Percentiles rank a stretch among this genome's conserved stretches.
Evolutionary conservation across 768 basidiomycete species (phyloP).

Genomic region (Aureoboletus auriporus): DNA sequence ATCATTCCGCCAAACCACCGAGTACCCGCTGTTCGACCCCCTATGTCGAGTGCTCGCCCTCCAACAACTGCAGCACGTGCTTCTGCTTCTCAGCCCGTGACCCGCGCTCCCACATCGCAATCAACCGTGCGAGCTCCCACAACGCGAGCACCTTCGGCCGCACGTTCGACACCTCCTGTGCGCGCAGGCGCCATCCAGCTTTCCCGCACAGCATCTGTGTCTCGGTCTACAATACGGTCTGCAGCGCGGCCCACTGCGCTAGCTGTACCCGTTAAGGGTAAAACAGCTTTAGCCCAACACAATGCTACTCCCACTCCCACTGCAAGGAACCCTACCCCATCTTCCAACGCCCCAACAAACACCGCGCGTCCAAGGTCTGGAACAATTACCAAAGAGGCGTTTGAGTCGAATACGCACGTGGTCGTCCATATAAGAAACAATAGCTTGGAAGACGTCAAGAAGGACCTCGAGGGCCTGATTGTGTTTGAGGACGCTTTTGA

Average conservation of each 20-base stretch:
- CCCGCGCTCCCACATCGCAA: conserved; percentile 22
- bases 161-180: conserved; percentile 16
- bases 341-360: not conserved
- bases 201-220: conserved; percentile 5
- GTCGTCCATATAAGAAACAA: conserved; percentile 16
- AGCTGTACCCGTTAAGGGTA: conserved; percentile 6
- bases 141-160: conserved; percentile 15
- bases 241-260: conserved; percentile 4
- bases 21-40: conserved; percentile 6
- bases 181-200: conserved; percentile 3
- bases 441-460: conserved; percentile 28
- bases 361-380: conserved; percentile 18
- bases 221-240: conserved; percentile 9
- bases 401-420: conserved; percentile 20
- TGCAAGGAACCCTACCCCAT: not conserved
- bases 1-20: conserved; percentile 4
- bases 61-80: conserved; percentile 1
- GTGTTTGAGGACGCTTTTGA: conserved; percentile 27
- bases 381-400: conserved; percentile 23
- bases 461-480: conserved; percentile 27
- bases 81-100: conserved; percentile 19
- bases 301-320: not conserved
- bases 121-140: conserved; percentile 16
- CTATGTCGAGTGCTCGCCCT: conserved; percentile 7
- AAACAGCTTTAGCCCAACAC: conserved; percentile 1